Percentiles rank a stretch among this genome's conserved stretches.
Evolutionary conservation across 495 filamentous ascomycete genomes (phyloP).

Genomic region (Penicillium daleae): DNA sequence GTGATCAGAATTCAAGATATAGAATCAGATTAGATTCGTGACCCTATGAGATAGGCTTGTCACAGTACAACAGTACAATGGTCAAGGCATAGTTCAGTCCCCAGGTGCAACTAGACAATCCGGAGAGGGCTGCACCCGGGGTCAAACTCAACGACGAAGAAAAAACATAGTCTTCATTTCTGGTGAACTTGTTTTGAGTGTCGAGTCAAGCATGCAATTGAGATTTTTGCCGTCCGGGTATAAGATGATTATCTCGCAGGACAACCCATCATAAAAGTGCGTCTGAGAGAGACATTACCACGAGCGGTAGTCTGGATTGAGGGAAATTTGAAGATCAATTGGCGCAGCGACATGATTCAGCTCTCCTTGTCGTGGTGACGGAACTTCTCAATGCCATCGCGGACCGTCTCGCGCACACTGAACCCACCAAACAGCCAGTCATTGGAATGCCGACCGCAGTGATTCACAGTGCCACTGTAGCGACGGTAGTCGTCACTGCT

Average conservation of each 20-base stretch:
- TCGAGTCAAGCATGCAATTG: neutral
- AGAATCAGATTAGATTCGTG: neutral
- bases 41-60: neutral
- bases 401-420: constrained; percentile 51
- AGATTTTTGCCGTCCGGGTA: neutral
- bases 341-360: constrained; percentile 19
- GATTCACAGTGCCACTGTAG: constrained; percentile 46
- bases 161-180: constrained; percentile 2
- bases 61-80: neutral
- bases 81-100: neutral
- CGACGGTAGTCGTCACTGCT: constrained; percentile 44
- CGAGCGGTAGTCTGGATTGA: neutral
- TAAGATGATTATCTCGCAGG: neutral
- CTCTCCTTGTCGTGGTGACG: constrained; percentile 42
- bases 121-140: neutral
- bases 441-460: constrained; percentile 53
- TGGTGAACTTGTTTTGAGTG: neutral
- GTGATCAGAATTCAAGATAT: neutral
- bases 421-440: constrained; percentile 56
- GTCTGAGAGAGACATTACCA: neutral
- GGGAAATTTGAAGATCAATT: neutral
- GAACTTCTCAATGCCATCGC: constrained; percentile 54
- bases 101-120: neutral
- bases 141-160: constrained; percentile 3
- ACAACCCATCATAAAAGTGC: neutral